Evolutionary conservation across 805 yeast genomes (phyloP).

Genomic region (Ogataea ramenticola): DNA sequence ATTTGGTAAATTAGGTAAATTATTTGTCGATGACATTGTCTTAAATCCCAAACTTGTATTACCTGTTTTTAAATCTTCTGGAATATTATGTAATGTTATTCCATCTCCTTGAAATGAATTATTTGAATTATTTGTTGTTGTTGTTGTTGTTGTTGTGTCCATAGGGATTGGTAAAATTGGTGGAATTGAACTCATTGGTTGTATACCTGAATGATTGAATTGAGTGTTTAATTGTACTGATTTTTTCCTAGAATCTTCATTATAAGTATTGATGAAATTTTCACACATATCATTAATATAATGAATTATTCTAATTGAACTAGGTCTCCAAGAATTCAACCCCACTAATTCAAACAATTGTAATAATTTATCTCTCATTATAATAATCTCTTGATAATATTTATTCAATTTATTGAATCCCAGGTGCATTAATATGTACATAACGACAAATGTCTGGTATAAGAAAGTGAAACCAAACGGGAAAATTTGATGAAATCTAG

Average conservation of each 20-base stretch:
- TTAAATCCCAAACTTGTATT: no score
- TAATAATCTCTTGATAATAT: slow-evolving; percentile 18
- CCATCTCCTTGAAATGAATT: background rate
- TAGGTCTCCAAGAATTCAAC: slow-evolving; percentile 20
- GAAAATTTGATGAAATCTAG: slow-evolving; percentile 29
- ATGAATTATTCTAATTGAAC: slow-evolving; percentile 23
- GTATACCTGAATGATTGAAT: background rate
- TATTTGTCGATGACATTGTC: no score
- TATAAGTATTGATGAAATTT: slow-evolving; percentile 17
- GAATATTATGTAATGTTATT: slow-evolving; percentile 4
- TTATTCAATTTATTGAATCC: slow-evolving; percentile 26
- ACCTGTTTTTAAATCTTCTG: slow-evolving; percentile 15
- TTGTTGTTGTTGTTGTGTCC: no score
- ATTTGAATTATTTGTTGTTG: no score
- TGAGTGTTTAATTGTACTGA: no score
- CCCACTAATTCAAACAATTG: slow-evolving; percentile 22
- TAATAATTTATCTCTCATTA: slow-evolving; percentile 21
- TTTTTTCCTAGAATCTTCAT: no score
- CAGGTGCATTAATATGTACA: slow-evolving; percentile 40
- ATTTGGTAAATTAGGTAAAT: background rate
- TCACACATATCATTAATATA: slow-evolving; percentile 26
- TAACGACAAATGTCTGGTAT: slow-evolving; percentile 45
- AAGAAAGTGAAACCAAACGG: slow-evolving; percentile 43
- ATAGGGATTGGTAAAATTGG: no score
- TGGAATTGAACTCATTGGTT: background rate